Percentiles rank a stretch among this genome's conserved stretches.
phyloP scores from a whole-genome alignment of 495 filamentous ascomycete species.

The Hypomontagnella monticulosa region DNA sequence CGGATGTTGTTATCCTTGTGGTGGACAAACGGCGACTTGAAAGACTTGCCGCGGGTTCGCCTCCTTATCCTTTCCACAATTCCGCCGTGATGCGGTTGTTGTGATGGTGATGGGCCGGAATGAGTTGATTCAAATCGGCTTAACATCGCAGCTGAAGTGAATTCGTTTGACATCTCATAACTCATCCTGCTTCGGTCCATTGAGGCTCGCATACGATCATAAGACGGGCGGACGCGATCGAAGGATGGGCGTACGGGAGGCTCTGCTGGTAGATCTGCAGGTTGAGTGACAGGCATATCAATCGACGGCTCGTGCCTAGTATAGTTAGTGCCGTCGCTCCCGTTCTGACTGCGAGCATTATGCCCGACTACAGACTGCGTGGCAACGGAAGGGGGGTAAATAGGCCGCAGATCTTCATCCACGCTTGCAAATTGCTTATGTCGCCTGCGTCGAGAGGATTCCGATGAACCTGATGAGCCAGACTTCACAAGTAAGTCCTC shows the following conservation, averaged over 20 bases:
- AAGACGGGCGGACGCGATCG: slow-evolving; percentile 68
- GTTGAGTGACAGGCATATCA: slow-evolving; percentile 44
- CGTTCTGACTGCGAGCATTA: slow-evolving; percentile 85
- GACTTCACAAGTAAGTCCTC: slow-evolving; percentile 38
- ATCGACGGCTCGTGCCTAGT: slow-evolving; percentile 71
- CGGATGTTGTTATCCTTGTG: slow-evolving; percentile 46
- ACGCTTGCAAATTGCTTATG: slow-evolving; percentile 67
- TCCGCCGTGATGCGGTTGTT: slow-evolving; percentile 30
- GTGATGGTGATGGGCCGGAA: slow-evolving; percentile 45
- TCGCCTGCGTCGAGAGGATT: slow-evolving; percentile 65
- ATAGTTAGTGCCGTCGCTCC: slow-evolving; percentile 93
- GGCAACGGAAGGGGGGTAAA: slow-evolving; percentile 88
- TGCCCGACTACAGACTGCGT: slow-evolving; percentile 74
- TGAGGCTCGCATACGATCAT: slow-evolving; percentile 75
- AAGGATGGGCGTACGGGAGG: slow-evolving; percentile 63
- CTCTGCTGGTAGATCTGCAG: slow-evolving; percentile 47
- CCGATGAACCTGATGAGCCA: slow-evolving; percentile 54
- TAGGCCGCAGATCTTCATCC: slow-evolving; percentile 85
- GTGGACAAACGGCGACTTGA: slow-evolving; percentile 41
- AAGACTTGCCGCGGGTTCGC: slow-evolving; percentile 47
- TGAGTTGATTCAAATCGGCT: slow-evolving; percentile 82
- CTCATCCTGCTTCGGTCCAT: slow-evolving; percentile 80
- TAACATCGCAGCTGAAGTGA: slow-evolving; percentile 85
- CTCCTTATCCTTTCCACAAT: slow-evolving; percentile 44
- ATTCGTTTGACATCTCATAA: slow-evolving; percentile 88